These are phyloP conservation scores for Westerdykella sp. DNA, from an alignment of 2,329 filamentous ascomycete species.

Conservation along the genomic window DNA sequence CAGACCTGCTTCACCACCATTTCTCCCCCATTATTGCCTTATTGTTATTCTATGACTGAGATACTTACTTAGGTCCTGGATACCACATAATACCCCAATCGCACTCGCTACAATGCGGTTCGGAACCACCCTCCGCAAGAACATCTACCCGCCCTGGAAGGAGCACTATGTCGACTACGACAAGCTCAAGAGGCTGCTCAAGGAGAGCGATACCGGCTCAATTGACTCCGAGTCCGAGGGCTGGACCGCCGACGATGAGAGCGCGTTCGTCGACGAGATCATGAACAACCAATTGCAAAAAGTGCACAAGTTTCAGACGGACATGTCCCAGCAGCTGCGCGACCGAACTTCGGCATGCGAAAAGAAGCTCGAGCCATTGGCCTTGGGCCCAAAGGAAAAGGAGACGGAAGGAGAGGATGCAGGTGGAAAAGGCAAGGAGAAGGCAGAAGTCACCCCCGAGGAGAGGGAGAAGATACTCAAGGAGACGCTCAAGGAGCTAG, in stretches of 20 bases:
- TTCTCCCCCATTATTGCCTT: too few species aligned
- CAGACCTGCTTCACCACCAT: too few species aligned
- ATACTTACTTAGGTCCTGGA: too few species aligned
- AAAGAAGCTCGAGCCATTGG: slow-evolving; percentile 55
- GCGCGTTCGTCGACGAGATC: slow-evolving; percentile 87
- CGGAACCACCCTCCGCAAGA: slow-evolving; percentile 75
- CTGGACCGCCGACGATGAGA: slow-evolving; percentile 95
- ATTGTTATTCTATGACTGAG: too few species aligned
- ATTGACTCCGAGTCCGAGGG: slow-evolving; percentile 49
- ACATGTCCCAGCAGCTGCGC: slow-evolving; percentile 73
- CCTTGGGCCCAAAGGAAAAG: slow-evolving; percentile 31
- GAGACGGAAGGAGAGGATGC: slow-evolving; percentile 13
- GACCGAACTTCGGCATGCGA: slow-evolving; percentile 71
- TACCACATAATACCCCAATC: too few species aligned
- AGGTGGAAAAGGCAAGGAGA: slow-evolving; percentile 11
- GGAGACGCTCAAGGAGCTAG: slow-evolving; percentile 72
- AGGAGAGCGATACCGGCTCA: slow-evolving; percentile 58
- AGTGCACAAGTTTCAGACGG: slow-evolving; percentile 80
- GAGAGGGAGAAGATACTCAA: slow-evolving; percentile 53
- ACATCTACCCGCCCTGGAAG: slow-evolving; percentile 81
- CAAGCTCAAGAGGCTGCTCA: slow-evolving; percentile 83
- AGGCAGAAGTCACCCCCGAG: slow-evolving; percentile 29
- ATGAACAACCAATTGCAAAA: slow-evolving; percentile 94
- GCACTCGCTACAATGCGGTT: slow-evolving; percentile 66
- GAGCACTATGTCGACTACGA: slow-evolving; percentile 92